Base-by-base conservation (phyloP, 352 stramenopile species). In the Phytophthora kernoviae region DNA sequence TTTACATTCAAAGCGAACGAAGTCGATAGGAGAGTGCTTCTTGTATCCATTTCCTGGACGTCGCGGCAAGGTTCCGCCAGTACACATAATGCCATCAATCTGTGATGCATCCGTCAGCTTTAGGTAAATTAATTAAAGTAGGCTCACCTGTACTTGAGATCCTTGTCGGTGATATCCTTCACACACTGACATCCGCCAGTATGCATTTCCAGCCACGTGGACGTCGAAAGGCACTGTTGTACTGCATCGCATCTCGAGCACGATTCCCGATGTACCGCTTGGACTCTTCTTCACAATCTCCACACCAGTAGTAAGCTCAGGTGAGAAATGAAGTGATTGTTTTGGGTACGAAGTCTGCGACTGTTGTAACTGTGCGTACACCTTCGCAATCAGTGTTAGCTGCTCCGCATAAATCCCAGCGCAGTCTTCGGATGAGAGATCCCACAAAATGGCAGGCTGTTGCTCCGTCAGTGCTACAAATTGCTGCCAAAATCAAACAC, bases 371-470 rank as follows among this genome's bases (percentile, higher is more conserved):
- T 45, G 26, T 30, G 54, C 6, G 41, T 46, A 57, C 55, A 26
- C 37, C 54, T 51, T 56, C n/a, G 45, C 39, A 30, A 63, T 46
- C 45, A 51, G 55, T 14, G 46, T 57, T 5, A 63, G 46, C 33
- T 63, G 55, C 15, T 63, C 46, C 6, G 55, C 55, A 12, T 52
- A 63, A 17, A 63, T 57, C 2, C 18, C 55, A 33, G 55, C 45
- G n/a, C 15, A 36, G 10, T 63, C 55, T 14, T 26, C 45, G 9
- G 37, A 33, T n/a, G 33, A 21, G 24, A 57, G 21, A 44, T 58
- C 37, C 39, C 37, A 49, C 14, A 58, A 26, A n/a, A 2, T 18
- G 0, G 30, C 6, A 5, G 18, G 26, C 9, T 63, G 43, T 17
- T 10, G 37, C 4, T 11, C 21, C 17, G 39, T n/a, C 39, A 63